Evolutionary conservation across 78 protist species (phyloP), one percentile per base, ranked within the genome.

Genomic region (Dictyostelium discoideum): DNA sequence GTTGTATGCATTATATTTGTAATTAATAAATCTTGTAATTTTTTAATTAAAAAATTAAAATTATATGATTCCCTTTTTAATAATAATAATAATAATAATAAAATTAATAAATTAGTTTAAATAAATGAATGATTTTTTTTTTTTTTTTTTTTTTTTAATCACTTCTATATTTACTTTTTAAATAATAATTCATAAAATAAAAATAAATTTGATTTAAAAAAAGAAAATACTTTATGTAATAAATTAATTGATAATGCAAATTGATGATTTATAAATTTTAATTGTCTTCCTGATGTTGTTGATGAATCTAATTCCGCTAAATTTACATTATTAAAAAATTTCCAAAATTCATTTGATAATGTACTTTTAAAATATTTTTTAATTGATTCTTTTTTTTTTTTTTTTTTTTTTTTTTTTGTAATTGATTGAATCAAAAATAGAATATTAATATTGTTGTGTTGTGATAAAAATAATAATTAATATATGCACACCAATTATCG

Each of bases 21-120:
- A 42, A 90, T 40, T 46, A 90, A 48, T 40, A 54, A 24, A 67
- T 82, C 37, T 44, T 90, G 95, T 48, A 90, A 18, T 67, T 77
- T 80, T 37, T 90, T 80, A 9, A 90, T 44, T 77, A 54, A 90
- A 48, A 48, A 84, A 8, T 84, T 39, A 48, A 84, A 20, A 84
- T 29, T 37, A 16, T 60, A 60, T 60, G 69, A 20, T 60, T 60
- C 69, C 18, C 69, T 60, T 60, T 16, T 60, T 60, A 20, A 60
- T 14, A 20, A 54, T 13, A 54, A 54, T n/a, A n/a, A n/a, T n/a
- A n/a, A n/a, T n/a, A 20, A 60, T 14, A 20, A 54, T 13, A 54
- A 54, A 60, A 54, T 8, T 16, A 54, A 54, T 16, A 16, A 2
- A 20, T 60, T 60, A 60, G 9, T 60, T 20, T 20, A 1, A 54